These are phyloP conservation scores for Fragosphaeria purpurea DNA, from an alignment of 2,329 filamentous ascomycete genomes.

Conservation along the genomic window DNA sequence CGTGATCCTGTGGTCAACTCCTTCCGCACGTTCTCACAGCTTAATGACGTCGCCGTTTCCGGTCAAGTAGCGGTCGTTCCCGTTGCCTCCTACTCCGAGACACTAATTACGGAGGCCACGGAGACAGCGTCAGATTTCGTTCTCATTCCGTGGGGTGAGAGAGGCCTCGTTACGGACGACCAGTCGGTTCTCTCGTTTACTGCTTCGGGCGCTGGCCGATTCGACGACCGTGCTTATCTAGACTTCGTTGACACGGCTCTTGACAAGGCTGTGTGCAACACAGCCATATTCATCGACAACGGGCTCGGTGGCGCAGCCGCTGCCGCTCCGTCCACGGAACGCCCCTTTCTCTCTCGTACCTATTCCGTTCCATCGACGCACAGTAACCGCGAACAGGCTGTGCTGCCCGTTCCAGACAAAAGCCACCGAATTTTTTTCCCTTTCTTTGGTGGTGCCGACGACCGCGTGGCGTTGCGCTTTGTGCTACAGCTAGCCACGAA, in stretches of 20 bases:
- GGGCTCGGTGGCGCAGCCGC: constrained; percentile 27
- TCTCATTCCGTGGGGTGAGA: constrained; percentile 83
- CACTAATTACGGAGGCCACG: constrained; percentile 58
- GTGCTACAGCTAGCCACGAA: constrained; percentile 79
- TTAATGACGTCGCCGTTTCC: constrained; percentile 74
- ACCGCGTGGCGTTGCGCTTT: constrained; percentile 67
- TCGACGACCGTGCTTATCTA: constrained; percentile 54
- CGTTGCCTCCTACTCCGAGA: constrained; percentile 67
- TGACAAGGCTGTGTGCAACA: constrained; percentile 51
- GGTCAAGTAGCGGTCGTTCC: constrained; percentile 74
- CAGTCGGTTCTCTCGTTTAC: constrained; percentile 29
- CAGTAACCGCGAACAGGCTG: constrained; percentile 45
- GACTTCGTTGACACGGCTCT: constrained; percentile 64
- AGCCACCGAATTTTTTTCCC: constrained; percentile 79
- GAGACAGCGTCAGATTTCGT: constrained; percentile 64
- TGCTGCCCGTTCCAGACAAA: constrained; percentile 52
- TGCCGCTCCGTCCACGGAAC: constrained; percentile 20
- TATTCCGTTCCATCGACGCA: constrained; percentile 50
- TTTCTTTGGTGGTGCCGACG: constrained; percentile 77
- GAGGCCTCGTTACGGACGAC: constrained; percentile 63
- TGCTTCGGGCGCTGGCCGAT: constrained; percentile 44
- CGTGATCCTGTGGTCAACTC: constrained; percentile 80
- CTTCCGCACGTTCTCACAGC: constrained; percentile 77
- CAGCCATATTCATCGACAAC: constrained; percentile 72
- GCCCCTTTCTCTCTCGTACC: constrained; percentile 34